A percentile compares a stretch with the other conserved stretches of the same genome.
These are phyloP conservation scores for Panaeolus cyanescens DNA, from an alignment of 768 basidiomycete species.

Conservation along the genomic window DNA sequence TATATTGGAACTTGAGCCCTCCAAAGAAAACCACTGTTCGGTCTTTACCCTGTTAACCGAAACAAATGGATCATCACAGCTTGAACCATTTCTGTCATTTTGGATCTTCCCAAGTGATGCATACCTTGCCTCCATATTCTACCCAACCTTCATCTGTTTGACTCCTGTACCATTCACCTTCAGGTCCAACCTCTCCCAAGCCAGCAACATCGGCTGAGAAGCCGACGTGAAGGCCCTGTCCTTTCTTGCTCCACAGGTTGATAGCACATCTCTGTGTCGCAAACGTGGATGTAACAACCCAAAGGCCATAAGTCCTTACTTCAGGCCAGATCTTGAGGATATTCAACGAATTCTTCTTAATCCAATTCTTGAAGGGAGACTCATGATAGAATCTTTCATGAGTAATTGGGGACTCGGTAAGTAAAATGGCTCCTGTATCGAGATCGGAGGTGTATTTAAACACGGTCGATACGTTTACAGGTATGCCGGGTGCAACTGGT, in stretches of 20 bases:
- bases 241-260: constrained; percentile 20
- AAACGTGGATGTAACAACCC: constrained; percentile 24
- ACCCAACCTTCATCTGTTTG: constrained; percentile 23
- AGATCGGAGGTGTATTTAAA: constrained; percentile 20
- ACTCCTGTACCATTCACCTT: constrained; percentile 20
- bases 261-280: constrained; percentile 21
- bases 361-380: constrained; percentile 23
- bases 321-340: constrained; percentile 19
- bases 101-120: not conserved
- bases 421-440: constrained; percentile 20
- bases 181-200: constrained; percentile 15
- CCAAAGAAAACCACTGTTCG: constrained; percentile 21
- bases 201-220: constrained; percentile 18
- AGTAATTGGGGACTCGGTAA: constrained; percentile 20
- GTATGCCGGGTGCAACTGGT: constrained; percentile 16
- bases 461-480: constrained; percentile 19
- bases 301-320: constrained; percentile 19
- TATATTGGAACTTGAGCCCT: constrained; percentile 19
- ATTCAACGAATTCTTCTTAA: constrained; percentile 17
- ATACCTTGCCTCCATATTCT: constrained; percentile 19
- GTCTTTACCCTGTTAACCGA: constrained; percentile 14
- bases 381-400: constrained; percentile 21
- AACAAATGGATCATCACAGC: not conserved
- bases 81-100: not conserved
- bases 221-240: constrained; percentile 17